phyloP scores from a whole-genome alignment of 768 basidiomycete genomes.

The Butyriboletus loyo region DNA sequence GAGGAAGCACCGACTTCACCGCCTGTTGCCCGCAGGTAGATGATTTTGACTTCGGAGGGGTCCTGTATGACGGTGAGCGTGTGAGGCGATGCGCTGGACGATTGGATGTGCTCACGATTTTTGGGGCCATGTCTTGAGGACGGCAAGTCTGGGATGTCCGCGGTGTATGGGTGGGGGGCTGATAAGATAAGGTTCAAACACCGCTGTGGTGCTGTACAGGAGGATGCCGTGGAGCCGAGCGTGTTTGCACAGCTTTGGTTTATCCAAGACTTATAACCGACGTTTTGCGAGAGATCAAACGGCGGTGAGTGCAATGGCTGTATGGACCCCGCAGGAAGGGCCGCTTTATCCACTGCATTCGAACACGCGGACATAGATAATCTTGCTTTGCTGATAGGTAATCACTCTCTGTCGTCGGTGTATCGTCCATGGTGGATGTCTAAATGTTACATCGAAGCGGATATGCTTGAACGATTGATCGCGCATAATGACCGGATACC shows the following conservation, averaged over 20 bases:
- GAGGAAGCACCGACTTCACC: constrained; percentile 99
- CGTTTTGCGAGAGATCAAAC: constrained; percentile 5
- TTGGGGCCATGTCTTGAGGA: constrained; percentile 64
- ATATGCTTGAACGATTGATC: constrained; percentile 95
- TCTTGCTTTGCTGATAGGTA: constrained; percentile 88
- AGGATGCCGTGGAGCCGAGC: constrained; percentile 19
- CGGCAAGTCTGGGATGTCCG: constrained; percentile 3
- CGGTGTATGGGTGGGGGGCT: constrained; percentile 15
- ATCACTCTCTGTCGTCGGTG: constrained; percentile 26
- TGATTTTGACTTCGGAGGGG: constrained; percentile 97
- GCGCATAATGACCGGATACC: constrained; percentile 95
- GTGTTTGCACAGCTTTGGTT: constrained; percentile 40
- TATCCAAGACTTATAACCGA: no score
- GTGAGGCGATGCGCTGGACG: neutral
- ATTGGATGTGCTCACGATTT: constrained; percentile 51
- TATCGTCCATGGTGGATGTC: constrained; percentile 16
- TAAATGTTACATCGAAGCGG: constrained; percentile 51
- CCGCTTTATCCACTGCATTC: constrained; percentile 79
- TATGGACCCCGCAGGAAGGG: constrained; percentile 70
- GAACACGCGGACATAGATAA: constrained; percentile 80
- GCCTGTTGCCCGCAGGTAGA: constrained; percentile 97
- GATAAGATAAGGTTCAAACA: constrained; percentile 50
- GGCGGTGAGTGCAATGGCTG: constrained; percentile 68
- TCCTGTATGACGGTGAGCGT: constrained; percentile 53
- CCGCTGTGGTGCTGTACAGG: constrained; percentile 61